Evolutionary conservation across 2,329 filamentous ascomycete species (phyloP), one percentile per base, ranked within the genome.

Genomic region (Aspergillaceae sp.): DNA sequence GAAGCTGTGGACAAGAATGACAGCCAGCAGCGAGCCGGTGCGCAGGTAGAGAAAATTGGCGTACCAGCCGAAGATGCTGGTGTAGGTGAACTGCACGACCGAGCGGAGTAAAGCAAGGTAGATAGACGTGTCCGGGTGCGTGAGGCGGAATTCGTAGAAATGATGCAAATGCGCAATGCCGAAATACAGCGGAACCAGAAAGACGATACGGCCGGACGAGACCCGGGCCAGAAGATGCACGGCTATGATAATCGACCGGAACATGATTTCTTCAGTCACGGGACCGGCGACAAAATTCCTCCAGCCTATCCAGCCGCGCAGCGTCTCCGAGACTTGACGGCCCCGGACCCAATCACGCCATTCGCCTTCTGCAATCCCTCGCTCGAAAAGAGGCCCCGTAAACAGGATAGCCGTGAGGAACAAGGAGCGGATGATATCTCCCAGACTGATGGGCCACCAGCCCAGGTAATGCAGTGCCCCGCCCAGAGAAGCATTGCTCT

Each of bases 111-210:
- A 59, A 5, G 84, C 81, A 2, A 79, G 74, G 1, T 75, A 53
- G 8, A 83, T 60, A 0, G 86, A 78, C 1, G 84, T 81, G 51
- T 80, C 74, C 6, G 87, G 87, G 57, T 94, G 81, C 1, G 85
- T 87, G 47, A 94, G 74, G 47, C 85, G 79, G 67, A 94, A 95
- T 69, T 97, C 92, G 71, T 95, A 94, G 65, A 94, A 88, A 69
- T 98, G 92, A 68, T 98, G 91, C 41, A 94, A 69, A 69, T 98
- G 92, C 5, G 92, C 90, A 40, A 95, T 81, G 43, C 91, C 91
- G 62, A 97, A 97, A 64, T 95, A 84, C 7, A 96, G 72, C 5
- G 91, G 91, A 1, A 87, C 87, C 7, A 87, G 71, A 68, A 94
- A 88, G 59, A 94, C 79, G 53, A 87, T 88, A 2, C 60, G 69